phyloP scores from a whole-genome alignment of 1,284 basidiomycete species.

The Cutaneotrichosporon cutaneum region DNA sequence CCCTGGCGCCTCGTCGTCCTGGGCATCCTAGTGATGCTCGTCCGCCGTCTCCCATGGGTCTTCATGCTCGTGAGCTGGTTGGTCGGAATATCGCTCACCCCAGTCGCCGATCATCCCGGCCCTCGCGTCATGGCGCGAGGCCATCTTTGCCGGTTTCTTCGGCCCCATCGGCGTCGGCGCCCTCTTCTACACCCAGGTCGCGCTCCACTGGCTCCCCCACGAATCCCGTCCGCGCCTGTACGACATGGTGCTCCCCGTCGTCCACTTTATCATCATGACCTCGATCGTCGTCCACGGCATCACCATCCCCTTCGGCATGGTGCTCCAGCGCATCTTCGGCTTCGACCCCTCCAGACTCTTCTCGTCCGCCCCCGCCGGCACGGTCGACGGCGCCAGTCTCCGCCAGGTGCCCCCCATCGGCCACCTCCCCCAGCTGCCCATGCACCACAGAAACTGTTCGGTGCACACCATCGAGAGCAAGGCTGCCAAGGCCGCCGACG shows the following conservation, averaged over 20 bases:
- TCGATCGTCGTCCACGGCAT: conserved; percentile 57
- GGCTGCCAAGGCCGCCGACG: neutral
- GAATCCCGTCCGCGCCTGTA: conserved; percentile 52
- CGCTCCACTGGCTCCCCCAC: conserved; percentile 51
- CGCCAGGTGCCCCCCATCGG: neutral
- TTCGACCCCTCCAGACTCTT: neutral
- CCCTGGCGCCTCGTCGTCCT: conserved; percentile 81
- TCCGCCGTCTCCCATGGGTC: conserved; percentile 77
- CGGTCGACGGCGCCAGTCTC: neutral
- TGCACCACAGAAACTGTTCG: neutral
- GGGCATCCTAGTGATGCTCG: conserved; percentile 70
- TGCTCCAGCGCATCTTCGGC: conserved; percentile 6
- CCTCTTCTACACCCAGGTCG: conserved; percentile 57
- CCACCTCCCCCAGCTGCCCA: neutral
- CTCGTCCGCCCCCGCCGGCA: neutral
- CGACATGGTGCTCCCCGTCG: conserved; percentile 54
- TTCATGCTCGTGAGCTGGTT: conserved; percentile 58
- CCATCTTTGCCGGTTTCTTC: conserved; percentile 52
- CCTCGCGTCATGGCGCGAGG: conserved; percentile 46
- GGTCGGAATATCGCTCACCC: neutral
- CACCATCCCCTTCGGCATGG: conserved; percentile 49
- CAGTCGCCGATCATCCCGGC: conserved; percentile 46
- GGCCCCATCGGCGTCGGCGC: conserved; percentile 54
- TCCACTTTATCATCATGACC: conserved; percentile 57
- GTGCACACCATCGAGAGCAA: neutral